Evolutionary conservation across 2,329 filamentous ascomycete species (phyloP).

Genomic region (Pseudogymnoascus destructans): DNA sequence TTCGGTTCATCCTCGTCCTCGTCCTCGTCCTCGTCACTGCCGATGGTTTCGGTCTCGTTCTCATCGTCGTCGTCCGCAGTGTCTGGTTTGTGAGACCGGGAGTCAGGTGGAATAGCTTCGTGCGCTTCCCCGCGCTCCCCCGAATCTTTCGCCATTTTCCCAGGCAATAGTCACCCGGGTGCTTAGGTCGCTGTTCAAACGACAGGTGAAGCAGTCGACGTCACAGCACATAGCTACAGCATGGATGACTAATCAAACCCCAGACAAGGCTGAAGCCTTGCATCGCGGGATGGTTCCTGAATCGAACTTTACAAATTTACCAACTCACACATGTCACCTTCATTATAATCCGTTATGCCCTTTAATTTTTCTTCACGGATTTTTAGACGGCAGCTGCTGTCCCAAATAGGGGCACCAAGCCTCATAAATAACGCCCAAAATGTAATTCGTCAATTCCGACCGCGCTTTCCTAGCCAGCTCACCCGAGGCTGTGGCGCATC

Average conservation of each 20-base stretch:
- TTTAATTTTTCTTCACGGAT: background rate
- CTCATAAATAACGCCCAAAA: background rate
- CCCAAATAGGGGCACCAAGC: background rate
- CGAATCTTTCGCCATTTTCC: slow-evolving; percentile 23
- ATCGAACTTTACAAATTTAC: background rate
- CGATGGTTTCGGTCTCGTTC: slow-evolving; percentile 33
- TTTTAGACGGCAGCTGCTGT: background rate
- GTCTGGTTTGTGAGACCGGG: slow-evolving; percentile 17
- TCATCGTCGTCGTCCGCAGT: slow-evolving; percentile 14
- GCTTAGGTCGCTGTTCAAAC: background rate
- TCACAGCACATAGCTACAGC: slow-evolving; percentile 1
- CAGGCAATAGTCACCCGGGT: background rate
- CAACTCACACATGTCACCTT: background rate
- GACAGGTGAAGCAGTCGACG: background rate
- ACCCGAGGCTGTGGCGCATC: background rate
- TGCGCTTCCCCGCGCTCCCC: slow-evolving; percentile 20
- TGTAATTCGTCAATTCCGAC: background rate
- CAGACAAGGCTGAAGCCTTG: background rate
- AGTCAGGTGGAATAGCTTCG: slow-evolving; percentile 15
- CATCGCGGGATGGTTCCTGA: background rate
- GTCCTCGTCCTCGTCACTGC: slow-evolving; percentile 54
- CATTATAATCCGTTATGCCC: background rate
- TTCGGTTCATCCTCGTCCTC: slow-evolving; percentile 89
- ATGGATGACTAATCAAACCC: background rate
- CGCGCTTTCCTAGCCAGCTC: background rate